These are phyloP conservation scores for Senna tora DNA, from an alignment of 306 rosid genomes.

Conservation along the genomic window DNA sequence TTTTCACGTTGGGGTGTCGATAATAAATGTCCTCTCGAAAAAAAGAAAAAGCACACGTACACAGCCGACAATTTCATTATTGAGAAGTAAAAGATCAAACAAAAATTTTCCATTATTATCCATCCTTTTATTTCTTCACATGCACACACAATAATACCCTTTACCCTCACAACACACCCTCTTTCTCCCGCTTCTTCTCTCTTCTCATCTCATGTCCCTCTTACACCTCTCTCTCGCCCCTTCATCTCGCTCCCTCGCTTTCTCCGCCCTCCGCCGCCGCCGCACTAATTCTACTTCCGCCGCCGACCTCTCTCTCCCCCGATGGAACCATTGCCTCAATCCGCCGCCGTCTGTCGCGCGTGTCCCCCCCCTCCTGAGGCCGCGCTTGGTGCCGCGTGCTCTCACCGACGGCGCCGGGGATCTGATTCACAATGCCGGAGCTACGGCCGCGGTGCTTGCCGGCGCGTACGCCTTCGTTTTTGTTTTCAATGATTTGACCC, in stretches of 20 bases:
- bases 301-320: background rate
- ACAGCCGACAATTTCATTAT: too few relatives aligned
- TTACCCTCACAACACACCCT: background rate
- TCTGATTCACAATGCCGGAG: slow-evolving; percentile 62
- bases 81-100: too few relatives aligned
- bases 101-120: too few relatives aligned
- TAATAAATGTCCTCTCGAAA: too few relatives aligned
- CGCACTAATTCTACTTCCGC: background rate
- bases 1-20: too few relatives aligned
- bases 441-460: slow-evolving; percentile 59
- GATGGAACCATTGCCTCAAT: background rate
- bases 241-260: slow-evolving; percentile 27
- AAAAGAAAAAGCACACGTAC: too few relatives aligned
- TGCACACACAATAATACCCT: too few relatives aligned
- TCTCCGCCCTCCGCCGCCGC: slow-evolving; percentile 44
- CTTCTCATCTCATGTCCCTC: slow-evolving; percentile 32
- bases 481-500: slow-evolving; percentile 63
- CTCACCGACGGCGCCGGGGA: slow-evolving; percentile 31
- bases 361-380: slow-evolving; percentile 27
- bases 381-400: slow-evolving; percentile 21
- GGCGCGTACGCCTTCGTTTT: slow-evolving; percentile 74
- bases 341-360: background rate
- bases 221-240: slow-evolving; percentile 10
- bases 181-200: background rate
- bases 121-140: too few relatives aligned